These are phyloP conservation scores for Kluyveromyces starmeri DNA, from an alignment of 805 yeast genomes.

Conservation along the genomic window DNA sequence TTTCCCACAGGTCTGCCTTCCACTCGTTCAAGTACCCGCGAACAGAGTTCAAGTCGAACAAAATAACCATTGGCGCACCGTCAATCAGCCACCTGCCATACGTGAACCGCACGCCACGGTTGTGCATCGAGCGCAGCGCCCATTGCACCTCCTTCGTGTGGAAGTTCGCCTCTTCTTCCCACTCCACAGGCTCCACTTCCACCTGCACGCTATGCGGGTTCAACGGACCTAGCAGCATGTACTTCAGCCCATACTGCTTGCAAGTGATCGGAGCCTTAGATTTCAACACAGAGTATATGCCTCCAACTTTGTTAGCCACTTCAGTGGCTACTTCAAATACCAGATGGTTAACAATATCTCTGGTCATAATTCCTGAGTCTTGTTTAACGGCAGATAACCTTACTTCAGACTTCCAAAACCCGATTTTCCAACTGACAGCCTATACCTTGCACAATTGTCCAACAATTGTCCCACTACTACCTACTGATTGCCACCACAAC, in stretches of 20 bases:
- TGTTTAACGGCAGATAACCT: too few relatives aligned
- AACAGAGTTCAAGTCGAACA: slow-evolving; percentile 81
- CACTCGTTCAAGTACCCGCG: slow-evolving; percentile 68
- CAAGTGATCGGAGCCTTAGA: slow-evolving; percentile 96
- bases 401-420: not conserved
- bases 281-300: slow-evolving; percentile 92
- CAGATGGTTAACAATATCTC: slow-evolving; percentile 82
- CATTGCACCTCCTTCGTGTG: slow-evolving; percentile 37
- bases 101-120: slow-evolving; percentile 70
- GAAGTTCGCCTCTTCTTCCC: slow-evolving; percentile 37
- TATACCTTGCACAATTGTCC: not conserved
- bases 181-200: slow-evolving; percentile 70
- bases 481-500: too few relatives aligned
- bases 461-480: too few relatives aligned
- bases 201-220: slow-evolving; percentile 64
- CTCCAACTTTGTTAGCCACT: slow-evolving; percentile 96
- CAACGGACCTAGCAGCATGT: slow-evolving; percentile 80
- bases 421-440: not conserved
- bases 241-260: slow-evolving; percentile 82
- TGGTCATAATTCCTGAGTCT: too few relatives aligned
- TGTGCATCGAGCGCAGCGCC: slow-evolving; percentile 68
- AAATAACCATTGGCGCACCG: slow-evolving; percentile 89
- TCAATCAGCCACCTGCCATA: slow-evolving; percentile 97
- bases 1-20: slow-evolving; percentile 88
- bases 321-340: slow-evolving; percentile 94